Percentiles rank a stretch among this genome's conserved stretches.
These are phyloP conservation scores for Abrus pulchellus DNA, from an alignment of 306 rosid genomes.

Conservation along the genomic window DNA sequence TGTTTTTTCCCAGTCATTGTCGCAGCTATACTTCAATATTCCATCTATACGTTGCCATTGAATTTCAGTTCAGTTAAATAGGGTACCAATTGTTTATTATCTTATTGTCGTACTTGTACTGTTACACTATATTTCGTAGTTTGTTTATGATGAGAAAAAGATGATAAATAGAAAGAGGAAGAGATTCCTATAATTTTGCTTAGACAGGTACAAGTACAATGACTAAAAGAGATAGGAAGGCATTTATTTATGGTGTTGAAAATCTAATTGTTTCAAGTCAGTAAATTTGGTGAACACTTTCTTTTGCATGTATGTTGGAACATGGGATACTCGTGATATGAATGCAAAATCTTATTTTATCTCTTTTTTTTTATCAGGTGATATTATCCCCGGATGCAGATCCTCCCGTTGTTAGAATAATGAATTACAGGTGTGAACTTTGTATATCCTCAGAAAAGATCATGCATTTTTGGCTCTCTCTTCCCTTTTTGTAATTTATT, in stretches of 20 bases:
- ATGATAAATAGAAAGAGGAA: conserved; percentile 2
- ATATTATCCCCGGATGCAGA: conserved; percentile 92
- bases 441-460: neutral
- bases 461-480: neutral
- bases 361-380: conserved; percentile 61
- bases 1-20: neutral
- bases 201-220: neutral
- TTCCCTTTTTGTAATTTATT: conserved; percentile 15
- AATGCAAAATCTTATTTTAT: conserved; percentile 33
- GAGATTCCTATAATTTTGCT: conserved; percentile 12
- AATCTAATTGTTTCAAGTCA: conserved; percentile 4
- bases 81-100: neutral
- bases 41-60: neutral
- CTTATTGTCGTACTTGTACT: neutral
- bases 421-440: conserved; percentile 81
- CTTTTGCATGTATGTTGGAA: conserved; percentile 6
- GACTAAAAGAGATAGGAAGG: neutral
- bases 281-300: conserved; percentile 1
- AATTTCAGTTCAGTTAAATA: conserved; percentile 12
- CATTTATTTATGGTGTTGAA: conserved; percentile 25
- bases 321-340: conserved; percentile 6
- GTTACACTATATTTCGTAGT: conserved; percentile 7
- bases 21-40: neutral
- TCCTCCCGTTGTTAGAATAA: conserved; percentile 95
- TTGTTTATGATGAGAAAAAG: neutral